Evolutionary conservation across 2,329 filamentous ascomycete genomes (phyloP), one percentile per base, ranked within the genome.

Genomic region (Tetracladium maxilliforme): DNA sequence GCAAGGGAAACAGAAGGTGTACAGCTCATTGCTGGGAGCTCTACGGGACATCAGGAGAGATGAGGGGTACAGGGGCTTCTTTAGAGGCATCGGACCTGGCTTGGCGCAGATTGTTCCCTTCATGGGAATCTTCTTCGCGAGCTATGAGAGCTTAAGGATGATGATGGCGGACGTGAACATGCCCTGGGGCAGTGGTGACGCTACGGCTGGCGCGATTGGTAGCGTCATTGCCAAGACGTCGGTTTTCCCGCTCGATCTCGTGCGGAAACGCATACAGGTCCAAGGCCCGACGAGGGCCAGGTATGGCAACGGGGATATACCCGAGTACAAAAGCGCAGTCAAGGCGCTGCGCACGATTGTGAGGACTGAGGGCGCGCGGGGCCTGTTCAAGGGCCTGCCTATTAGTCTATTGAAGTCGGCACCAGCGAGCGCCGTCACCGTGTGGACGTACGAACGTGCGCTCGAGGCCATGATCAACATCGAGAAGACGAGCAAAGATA

Each of bases 91-190:
- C 17, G 67, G 67, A 2, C 86, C 87, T 3, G 83, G 77, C 0
- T 58, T 95, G 13, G 76, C 64, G 14, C 86, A 94, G 55, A 90
- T 95, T 24, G 70, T 93, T 7, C 90, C 90, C 3, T 92, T 87
- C 48, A 98, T 98, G 90, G 90, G 90, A 10, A 61, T 93, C 3
- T 95, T 98, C 57, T 98, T 98, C 52, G 69, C 80, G 17, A 67
- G 72, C 20, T 98, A 95, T 54, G 90, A 98, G 50, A 61, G 64
- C 7, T 54, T 92, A 25, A 63, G 80, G 6, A 45, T 69, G 6
- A 66, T 64, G 1, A 48, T 87, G 22, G 56, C 58, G 6, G 42
- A 44, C 6, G 39, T 72, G 11, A 47, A 64, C 7, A 46, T 80
- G 36, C 75, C 74, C 0, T 75, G 77, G 47, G 81, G 84, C 12